These are phyloP conservation scores for Plenodomus biglobosus DNA, from an alignment of 2,329 filamentous ascomycete genomes.

Conservation along the genomic window DNA sequence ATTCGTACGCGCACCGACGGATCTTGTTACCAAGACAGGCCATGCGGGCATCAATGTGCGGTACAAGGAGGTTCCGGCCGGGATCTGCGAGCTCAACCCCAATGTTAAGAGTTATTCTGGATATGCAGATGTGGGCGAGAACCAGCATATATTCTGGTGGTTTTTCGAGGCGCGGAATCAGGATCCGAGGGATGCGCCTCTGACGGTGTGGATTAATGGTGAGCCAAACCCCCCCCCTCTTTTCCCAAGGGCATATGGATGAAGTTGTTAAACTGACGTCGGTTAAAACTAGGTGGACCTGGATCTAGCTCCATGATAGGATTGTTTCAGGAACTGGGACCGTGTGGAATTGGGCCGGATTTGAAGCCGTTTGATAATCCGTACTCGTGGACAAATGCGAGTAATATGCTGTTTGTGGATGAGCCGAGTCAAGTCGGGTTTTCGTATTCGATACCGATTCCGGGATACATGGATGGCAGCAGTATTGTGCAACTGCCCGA, in stretches of 20 bases:
- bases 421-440: conserved; percentile 64
- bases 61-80: conserved; percentile 58
- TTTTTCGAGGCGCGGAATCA: conserved; percentile 58
- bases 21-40: conserved; percentile 49
- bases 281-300: conserved; percentile 54
- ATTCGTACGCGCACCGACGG: conserved; percentile 50
- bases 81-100: conserved; percentile 60
- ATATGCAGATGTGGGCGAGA: conserved; percentile 55
- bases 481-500: conserved; percentile 51
- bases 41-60: conserved; percentile 56
- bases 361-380: conserved; percentile 59
- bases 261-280: too few species aligned
- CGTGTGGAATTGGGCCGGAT: conserved; percentile 54
- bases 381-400: conserved; percentile 64
- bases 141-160: conserved; percentile 59
- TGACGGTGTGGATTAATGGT: conserved; percentile 44
- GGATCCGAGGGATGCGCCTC: conserved; percentile 55
- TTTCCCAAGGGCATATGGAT: too few species aligned
- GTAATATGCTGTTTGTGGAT: conserved; percentile 71
- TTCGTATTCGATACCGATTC: conserved; percentile 54
- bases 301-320: conserved; percentile 62
- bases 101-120: conserved; percentile 59
- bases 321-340: conserved; percentile 55
- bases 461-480: conserved; percentile 43
- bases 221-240: too few species aligned